Percentiles rank a stretch among this genome's conserved stretches.
phyloP scores from a whole-genome alignment of 2,329 filamentous ascomycete genomes.

The Epichloe gansuensis region DNA sequence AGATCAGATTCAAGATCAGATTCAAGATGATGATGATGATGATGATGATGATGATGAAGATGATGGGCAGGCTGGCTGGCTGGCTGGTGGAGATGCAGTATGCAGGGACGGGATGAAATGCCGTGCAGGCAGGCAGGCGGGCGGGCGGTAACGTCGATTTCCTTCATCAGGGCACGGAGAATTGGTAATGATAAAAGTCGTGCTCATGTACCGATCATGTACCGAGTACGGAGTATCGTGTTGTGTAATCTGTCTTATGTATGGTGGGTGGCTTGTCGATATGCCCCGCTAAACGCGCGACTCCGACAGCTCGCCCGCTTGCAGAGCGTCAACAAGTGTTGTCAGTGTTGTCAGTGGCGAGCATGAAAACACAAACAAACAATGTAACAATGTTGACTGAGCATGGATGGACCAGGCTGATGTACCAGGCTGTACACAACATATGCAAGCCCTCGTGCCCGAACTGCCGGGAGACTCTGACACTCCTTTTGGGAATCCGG shows the following conservation, averaged over 20 bases:
- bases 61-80: not conserved
- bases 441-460: not conserved
- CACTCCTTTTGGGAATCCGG: not conserved
- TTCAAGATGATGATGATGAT: no score
- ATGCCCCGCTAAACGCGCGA: conserved; percentile 5
- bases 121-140: not conserved
- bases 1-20: no score
- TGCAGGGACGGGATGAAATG: not conserved
- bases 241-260: no score
- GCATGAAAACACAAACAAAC: not conserved
- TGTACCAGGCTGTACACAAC: not conserved
- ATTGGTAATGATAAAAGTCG: no score
- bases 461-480: not conserved
- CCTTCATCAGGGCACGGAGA: no score
- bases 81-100: not conserved
- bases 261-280: conserved; percentile 8
- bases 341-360: not conserved
- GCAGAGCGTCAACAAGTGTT: no score
- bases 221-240: no score
- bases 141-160: not conserved
- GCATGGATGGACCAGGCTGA: not conserved
- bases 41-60: no score
- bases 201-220: no score
- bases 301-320: not conserved
- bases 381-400: not conserved